phyloP scores from a whole-genome alignment of 177 flowering plant genomes.

The Vitis hybrid region DNA sequence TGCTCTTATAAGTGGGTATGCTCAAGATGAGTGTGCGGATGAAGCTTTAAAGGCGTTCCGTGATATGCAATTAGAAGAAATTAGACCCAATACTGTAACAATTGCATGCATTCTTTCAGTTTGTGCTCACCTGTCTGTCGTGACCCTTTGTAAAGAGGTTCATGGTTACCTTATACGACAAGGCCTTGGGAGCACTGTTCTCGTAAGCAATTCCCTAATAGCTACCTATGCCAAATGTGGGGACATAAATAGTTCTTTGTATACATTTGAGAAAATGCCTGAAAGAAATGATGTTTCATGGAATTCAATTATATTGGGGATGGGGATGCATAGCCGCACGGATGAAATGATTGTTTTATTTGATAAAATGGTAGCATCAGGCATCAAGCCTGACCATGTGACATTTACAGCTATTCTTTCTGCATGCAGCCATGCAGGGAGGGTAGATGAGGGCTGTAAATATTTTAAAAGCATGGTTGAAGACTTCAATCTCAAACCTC shows the following conservation, averaged over 20 bases:
- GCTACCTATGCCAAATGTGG: conserved; percentile 49
- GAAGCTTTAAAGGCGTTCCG: conserved; percentile 35
- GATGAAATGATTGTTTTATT: conserved; percentile 33
- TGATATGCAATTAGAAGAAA: conserved; percentile 31
- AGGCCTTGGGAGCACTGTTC: conserved; percentile 25
- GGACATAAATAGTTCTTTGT: conserved; percentile 28
- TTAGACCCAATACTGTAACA: conserved; percentile 40
- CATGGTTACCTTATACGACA: conserved; percentile 35
- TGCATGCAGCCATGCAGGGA: conserved; percentile 51
- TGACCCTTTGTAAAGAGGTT: conserved; percentile 34
- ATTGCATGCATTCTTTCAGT: conserved; percentile 33
- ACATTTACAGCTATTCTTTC: conserved; percentile 47
- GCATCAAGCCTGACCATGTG: conserved; percentile 33
- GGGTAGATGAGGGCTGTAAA: conserved; percentile 40
- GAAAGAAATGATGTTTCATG: conserved; percentile 37
- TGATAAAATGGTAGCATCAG: conserved; percentile 30
- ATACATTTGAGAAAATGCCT: conserved; percentile 26
- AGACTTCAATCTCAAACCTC: conserved; percentile 36
- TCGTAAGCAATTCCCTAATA: conserved; percentile 40
- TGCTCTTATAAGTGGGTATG: conserved; percentile 42
- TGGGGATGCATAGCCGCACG: conserved; percentile 38
- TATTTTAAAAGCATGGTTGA: conserved; percentile 37
- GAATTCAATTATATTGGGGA: conserved; percentile 41
- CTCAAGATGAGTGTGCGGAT: conserved; percentile 29
- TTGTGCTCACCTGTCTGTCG: conserved; percentile 29